These are phyloP conservation scores for Arthrinium phaeospermum DNA, from an alignment of 2,329 filamentous ascomycete species.

Conservation along the genomic window DNA sequence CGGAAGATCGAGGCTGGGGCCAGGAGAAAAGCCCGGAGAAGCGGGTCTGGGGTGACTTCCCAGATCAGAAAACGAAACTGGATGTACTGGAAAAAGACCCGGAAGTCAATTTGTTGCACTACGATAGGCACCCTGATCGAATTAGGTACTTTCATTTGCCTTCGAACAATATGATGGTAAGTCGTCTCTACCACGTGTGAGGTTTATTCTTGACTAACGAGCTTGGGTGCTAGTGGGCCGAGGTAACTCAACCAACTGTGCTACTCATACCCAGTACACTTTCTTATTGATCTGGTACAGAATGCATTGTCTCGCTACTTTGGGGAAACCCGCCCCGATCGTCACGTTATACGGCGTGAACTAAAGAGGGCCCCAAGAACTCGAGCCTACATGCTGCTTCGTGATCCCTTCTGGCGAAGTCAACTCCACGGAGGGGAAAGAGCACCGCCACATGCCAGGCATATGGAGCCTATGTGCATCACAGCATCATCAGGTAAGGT, in stretches of 20 bases:
- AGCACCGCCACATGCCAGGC: conserved; percentile 39
- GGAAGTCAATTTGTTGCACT: conserved; percentile 21
- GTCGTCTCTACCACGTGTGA: not conserved
- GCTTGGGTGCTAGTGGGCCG: conserved; percentile 34
- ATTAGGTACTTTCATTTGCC: conserved; percentile 40
- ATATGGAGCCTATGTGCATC: conserved; percentile 43
- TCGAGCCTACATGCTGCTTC: conserved; percentile 35
- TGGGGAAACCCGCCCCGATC: conserved; percentile 27
- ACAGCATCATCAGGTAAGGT: conserved; percentile 37
- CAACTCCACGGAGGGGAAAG: conserved; percentile 38
- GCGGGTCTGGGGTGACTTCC: conserved; percentile 30
- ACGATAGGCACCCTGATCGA: not conserved
- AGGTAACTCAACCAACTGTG: conserved; percentile 27
- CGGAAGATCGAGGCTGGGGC: not conserved
- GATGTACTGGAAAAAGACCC: conserved; percentile 19
- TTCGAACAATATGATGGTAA: conserved; percentile 40
- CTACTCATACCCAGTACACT: not conserved
- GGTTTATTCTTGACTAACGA: conserved; percentile 20
- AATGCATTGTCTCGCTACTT: conserved; percentile 39
- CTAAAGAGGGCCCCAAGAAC: conserved; percentile 23
- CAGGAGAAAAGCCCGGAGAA: not conserved
- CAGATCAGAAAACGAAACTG: conserved; percentile 32
- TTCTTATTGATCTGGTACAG: conserved; percentile 26
- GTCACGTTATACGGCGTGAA: conserved; percentile 23
- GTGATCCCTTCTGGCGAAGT: conserved; percentile 42